A percentile compares a stretch with the other conserved stretches of the same genome.
Evolutionary conservation across 1,284 basidiomycete genomes (phyloP).

Genomic region (Leccinum pallidistipes): DNA sequence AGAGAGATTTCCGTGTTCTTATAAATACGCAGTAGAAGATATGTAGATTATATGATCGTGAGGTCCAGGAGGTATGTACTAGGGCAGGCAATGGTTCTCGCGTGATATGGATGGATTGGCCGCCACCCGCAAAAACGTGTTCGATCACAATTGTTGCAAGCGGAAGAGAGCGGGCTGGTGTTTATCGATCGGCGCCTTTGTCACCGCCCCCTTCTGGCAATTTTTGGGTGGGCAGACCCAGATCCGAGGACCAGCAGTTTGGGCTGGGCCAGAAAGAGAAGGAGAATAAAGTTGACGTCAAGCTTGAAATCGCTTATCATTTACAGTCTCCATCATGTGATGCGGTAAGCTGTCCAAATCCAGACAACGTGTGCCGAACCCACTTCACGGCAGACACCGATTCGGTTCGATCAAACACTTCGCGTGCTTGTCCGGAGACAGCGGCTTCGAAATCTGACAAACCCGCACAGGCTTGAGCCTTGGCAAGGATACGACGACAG

Average conservation of each 20-base stretch:
- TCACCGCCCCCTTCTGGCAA: slow-evolving; percentile 14
- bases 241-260: slow-evolving; percentile 29
- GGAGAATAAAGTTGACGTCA: slow-evolving; percentile 22
- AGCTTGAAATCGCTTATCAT: slow-evolving; percentile 20
- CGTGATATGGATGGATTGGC: slow-evolving; percentile 21
- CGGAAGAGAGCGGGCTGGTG: slow-evolving; percentile 10
- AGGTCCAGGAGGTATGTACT: slow-evolving; percentile 2
- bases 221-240: slow-evolving; percentile 3
- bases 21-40: slow-evolving; percentile 14
- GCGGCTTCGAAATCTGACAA: slow-evolving; percentile 1
- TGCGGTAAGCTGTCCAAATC: slow-evolving; percentile 7
- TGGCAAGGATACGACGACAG: neutral
- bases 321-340: slow-evolving; percentile 16
- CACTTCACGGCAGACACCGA: slow-evolving; percentile 11
- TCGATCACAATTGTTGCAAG: slow-evolving; percentile 15
- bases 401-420: slow-evolving; percentile 25
- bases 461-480: neutral
- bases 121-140: slow-evolving; percentile 11
- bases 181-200: slow-evolving; percentile 36
- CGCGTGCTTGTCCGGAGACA: slow-evolving; percentile 9
- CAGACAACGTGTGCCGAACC: slow-evolving; percentile 1
- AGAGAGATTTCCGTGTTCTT: slow-evolving; percentile 6
- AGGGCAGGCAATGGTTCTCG: slow-evolving; percentile 14
- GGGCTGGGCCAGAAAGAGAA: slow-evolving; percentile 2
- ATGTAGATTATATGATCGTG: slow-evolving; percentile 25